Base-by-base conservation (phyloP, 83 land plant genomes). In the Picea abies region DNA sequence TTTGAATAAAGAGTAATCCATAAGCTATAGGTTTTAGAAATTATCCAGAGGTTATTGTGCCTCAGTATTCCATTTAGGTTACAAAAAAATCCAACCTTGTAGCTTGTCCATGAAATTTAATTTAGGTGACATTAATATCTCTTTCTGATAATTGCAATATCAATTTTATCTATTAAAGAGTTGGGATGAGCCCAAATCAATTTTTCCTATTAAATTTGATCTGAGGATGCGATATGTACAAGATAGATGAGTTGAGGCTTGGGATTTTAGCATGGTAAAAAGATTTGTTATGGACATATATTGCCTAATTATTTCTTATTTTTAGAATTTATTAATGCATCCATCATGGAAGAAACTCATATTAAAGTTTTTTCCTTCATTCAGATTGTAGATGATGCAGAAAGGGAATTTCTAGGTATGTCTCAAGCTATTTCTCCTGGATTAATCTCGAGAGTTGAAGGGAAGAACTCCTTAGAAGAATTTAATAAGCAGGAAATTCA, bases 311-410 rank as follows among this genome's bases (percentile, higher is more conserved):
- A 29, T 29, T 29, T 29, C 32, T 29, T 29, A 29, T 29, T 29
- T 29, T 29, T 29, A 29, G 32, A 29, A 29, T 29, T 29, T 29
- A 29, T 29, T 29, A 29, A 29, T 29, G 32, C 32, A 29, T 29
- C 32, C 32, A 29, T 29, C 32, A 29, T 29, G 32, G 32, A 29
- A 29, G 32, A 29, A 29, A 29, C 32, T 29, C 32, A 29, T 0
- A 29, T 29, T 29, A 29, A n/a, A n/a, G n/a, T n/a, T n/a, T n/a
- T n/a, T n/a, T n/a, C n/a, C n/a, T n/a, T n/a, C n/a, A n/a, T n/a
- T n/a, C n/a, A 82, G 84, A 82, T 82, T 82, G 79, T 82, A 12
- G 79, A 82, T 75, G 84, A 82, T 60, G 84, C 49, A 39, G 84
- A 82, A 60, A 52, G 60, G 17, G 79, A 82, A 60, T 79, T 82